phyloP scores from a whole-genome alignment of 2,329 filamentous ascomycete species.

The Ophiostoma quercus region DNA sequence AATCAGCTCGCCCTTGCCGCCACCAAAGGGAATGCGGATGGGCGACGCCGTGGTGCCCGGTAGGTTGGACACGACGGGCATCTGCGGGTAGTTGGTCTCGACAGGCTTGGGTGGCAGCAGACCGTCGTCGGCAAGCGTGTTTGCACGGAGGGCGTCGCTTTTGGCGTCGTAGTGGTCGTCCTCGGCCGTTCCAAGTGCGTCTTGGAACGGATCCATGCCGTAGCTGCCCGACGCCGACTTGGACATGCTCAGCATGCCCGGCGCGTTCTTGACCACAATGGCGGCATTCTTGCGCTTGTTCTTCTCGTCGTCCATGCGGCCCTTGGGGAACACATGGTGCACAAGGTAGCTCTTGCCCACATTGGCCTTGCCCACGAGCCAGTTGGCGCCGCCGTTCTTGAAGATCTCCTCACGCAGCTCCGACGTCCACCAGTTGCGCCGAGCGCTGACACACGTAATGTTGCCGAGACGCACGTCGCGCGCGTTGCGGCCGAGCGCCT shows the following conservation, averaged over 20 bases:
- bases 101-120: constrained; percentile 71
- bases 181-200: not conserved
- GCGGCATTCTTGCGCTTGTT: not conserved
- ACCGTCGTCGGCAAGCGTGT: constrained; percentile 28
- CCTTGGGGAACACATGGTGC: constrained; percentile 78
- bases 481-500: constrained; percentile 64
- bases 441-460: constrained; percentile 77
- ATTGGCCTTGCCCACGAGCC: constrained; percentile 98
- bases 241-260: constrained; percentile 9
- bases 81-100: constrained; percentile 70
- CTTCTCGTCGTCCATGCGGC: constrained; percentile 42
- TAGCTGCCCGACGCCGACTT: constrained; percentile 14
- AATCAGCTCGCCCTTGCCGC: constrained; percentile 81
- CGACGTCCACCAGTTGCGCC: constrained; percentile 85
- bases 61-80: constrained; percentile 80
- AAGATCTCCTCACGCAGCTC: constrained; percentile 81
- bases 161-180: constrained; percentile 22
- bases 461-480: constrained; percentile 79
- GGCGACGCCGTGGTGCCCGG: constrained; percentile 93
- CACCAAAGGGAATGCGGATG: constrained; percentile 85
- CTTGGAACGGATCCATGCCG: not conserved
- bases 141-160: constrained; percentile 30
- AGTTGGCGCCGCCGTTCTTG: constrained; percentile 75
- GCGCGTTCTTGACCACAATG: constrained; percentile 6
- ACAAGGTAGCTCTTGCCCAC: constrained; percentile 95